phyloP scores from a whole-genome alignment of 768 basidiomycete genomes.

The Rhizopogon vulgaris region DNA sequence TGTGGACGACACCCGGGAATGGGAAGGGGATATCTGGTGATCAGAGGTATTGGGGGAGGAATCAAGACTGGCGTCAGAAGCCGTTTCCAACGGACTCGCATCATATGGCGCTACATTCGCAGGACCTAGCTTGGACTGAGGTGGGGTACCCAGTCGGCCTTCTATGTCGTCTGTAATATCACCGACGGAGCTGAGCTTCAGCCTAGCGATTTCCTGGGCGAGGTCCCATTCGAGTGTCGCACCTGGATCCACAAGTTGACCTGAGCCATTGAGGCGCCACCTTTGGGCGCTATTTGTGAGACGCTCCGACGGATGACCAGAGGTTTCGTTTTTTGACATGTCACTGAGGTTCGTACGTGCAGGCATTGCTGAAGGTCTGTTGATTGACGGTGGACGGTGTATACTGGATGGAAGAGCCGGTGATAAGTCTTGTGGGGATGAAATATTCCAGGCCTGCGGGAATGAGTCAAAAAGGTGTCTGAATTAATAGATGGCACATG shows the following conservation, averaged over 20 bases:
- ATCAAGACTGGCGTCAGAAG: constrained; percentile 63
- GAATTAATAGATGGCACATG: constrained; percentile 20
- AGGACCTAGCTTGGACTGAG: constrained; percentile 54
- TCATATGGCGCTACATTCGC: constrained; percentile 52
- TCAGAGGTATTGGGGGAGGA: constrained; percentile 69
- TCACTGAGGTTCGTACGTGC: constrained; percentile 32
- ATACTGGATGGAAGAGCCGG: constrained; percentile 27
- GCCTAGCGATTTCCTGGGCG: constrained; percentile 64
- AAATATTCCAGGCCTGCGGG: constrained; percentile 43
- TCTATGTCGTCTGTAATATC: constrained; percentile 47
- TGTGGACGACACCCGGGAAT: constrained; percentile 80
- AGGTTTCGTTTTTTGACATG: constrained; percentile 9
- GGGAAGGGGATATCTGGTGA: constrained; percentile 59
- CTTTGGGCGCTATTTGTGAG: constrained; percentile 36
- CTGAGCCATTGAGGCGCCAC: constrained; percentile 61
- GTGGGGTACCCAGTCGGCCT: constrained; percentile 55
- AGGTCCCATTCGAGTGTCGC: constrained; percentile 61
- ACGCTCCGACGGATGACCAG: constrained; percentile 32
- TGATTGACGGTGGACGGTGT: constrained; percentile 26
- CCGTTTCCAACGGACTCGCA: constrained; percentile 66
- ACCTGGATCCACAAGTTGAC: constrained; percentile 54
- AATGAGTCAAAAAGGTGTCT: constrained; percentile 13
- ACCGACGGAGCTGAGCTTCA: constrained; percentile 56
- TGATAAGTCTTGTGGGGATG: constrained; percentile 33
- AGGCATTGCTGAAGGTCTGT: constrained; percentile 43